A percentile compares a stretch with the other conserved stretches of the same genome.
These are phyloP conservation scores for Pseudocercospora fuligena DNA, from an alignment of 2,329 filamentous ascomycete species.

Conservation along the genomic window DNA sequence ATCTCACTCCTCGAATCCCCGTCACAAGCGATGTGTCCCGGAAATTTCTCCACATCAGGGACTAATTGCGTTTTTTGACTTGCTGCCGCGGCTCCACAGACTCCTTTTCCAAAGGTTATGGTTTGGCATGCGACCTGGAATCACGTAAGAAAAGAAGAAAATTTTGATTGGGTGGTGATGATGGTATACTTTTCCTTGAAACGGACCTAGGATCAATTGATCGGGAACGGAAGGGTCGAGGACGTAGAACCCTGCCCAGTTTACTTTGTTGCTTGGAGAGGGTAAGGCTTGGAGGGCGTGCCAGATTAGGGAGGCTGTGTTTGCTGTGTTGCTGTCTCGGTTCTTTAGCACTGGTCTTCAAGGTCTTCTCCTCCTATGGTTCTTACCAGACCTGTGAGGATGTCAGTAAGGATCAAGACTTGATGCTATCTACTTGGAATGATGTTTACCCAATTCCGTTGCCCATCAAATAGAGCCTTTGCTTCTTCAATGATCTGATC, in stretches of 20 bases:
- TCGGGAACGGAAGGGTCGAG: conserved; percentile 55
- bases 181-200: conserved; percentile 67
- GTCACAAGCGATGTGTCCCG: conserved; percentile 83
- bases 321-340: conserved; percentile 70
- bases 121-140: conserved; percentile 69
- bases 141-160: not conserved
- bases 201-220: conserved; percentile 76
- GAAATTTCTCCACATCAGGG: conserved; percentile 72
- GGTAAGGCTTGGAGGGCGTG: conserved; percentile 77
- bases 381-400: conserved; percentile 28
- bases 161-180: too few relatives aligned
- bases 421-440: not conserved
- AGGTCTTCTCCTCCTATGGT: too few relatives aligned
- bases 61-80: conserved; percentile 66
- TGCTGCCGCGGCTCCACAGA: conserved; percentile 73
- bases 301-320: conserved; percentile 76
- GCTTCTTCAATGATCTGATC: conserved; percentile 74
- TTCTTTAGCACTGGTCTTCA: not conserved
- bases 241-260: conserved; percentile 84
- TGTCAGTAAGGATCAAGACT: not conserved
- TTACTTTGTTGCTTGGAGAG: conserved; percentile 68
- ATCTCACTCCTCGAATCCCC: conserved; percentile 77
- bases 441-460: conserved; percentile 75
- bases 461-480: conserved; percentile 69
- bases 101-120: conserved; percentile 73